Evolutionary conservation across 2,329 filamentous ascomycete genomes (phyloP), one percentile per base, ranked within the genome.

Genomic region (Colletotrichum phormii): DNA sequence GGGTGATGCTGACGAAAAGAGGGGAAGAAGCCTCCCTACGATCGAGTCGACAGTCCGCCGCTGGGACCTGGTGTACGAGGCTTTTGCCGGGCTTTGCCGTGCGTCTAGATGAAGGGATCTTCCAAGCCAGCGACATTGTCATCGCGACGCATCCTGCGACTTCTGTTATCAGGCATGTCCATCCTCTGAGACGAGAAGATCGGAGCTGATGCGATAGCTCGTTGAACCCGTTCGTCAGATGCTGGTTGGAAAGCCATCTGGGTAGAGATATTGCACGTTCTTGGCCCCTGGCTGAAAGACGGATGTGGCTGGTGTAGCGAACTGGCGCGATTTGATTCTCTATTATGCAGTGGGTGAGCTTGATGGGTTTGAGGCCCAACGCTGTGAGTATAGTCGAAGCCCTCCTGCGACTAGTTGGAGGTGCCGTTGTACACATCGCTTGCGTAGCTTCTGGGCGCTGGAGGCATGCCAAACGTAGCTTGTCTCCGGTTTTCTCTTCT

Each of bases 401-500:
- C 68, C 53, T 62, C 71, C 68, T 55, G 62, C 58, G 54, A 66
- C 71, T 73, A 73, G 51, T 73, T 73, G 63, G 71, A 72, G 64
- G 71, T 63, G n/a, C 74, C 71, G 24, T 75, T 75, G 37, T 75
- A 75, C 18, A 74, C 69, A 61, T 75, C 74, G 13, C 59, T 75
- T 26, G 66, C 69, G 55, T 75, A 75, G 57, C 73, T 79, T 76
- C 79, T 74, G 77, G 84, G 79, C 73, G 86, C 85, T 3, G 86
- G 82, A 9, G 85, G 84, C 72, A 86, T 78, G 15, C 87, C 87
- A 77, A 89, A 89, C 1, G 85, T 86, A 18, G 86, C 88, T 76
- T 90, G 88, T 75, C 89, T 84, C 73, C 88, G 84, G 72, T 81
- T 85, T 73, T 89, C 87, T 75, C 85, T 84, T 68, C 87, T 86